Percentiles rank a stretch among this genome's conserved stretches.
phyloP scores from a whole-genome alignment of 176 grass and related monocot genomes.

The Triticum timopheevii region DNA sequence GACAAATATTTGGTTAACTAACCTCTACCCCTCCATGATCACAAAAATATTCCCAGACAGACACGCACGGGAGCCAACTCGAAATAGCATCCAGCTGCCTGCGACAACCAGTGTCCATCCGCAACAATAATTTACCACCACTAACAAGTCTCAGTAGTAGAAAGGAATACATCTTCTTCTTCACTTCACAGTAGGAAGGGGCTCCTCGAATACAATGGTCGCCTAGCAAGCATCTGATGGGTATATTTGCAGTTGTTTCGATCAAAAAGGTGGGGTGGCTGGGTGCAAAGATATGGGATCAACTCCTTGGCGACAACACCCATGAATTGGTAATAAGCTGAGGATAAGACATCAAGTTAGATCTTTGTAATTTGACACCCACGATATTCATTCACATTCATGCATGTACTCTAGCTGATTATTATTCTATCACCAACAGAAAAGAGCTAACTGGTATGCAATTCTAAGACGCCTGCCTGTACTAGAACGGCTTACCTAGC shows the following conservation, averaged over 20 bases:
- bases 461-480: background rate
- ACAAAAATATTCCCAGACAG: conserved; percentile 40
- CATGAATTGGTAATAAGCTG: conserved; percentile 47
- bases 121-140: conserved; percentile 27
- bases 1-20: conserved; percentile 48
- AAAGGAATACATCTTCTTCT: conserved; percentile 5
- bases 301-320: conserved; percentile 25
- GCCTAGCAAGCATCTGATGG: background rate
- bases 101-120: background rate
- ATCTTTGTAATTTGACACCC: background rate
- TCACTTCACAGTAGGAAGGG: conserved; percentile 8
- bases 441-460: background rate
- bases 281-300: conserved; percentile 29
- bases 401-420: background rate
- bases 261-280: conserved; percentile 18
- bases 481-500: conserved; percentile 44
- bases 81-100: conserved; percentile 29
- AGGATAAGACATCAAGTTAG: conserved; percentile 32
- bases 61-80: conserved; percentile 18
- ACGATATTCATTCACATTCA: background rate
- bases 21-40: conserved; percentile 32
- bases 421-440: background rate
- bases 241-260: conserved; percentile 25
- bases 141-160: conserved; percentile 25
- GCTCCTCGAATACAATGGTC: conserved; percentile 18